phyloP scores from a whole-genome alignment of 768 basidiomycete species.

The Phylloporus sp. region DNA sequence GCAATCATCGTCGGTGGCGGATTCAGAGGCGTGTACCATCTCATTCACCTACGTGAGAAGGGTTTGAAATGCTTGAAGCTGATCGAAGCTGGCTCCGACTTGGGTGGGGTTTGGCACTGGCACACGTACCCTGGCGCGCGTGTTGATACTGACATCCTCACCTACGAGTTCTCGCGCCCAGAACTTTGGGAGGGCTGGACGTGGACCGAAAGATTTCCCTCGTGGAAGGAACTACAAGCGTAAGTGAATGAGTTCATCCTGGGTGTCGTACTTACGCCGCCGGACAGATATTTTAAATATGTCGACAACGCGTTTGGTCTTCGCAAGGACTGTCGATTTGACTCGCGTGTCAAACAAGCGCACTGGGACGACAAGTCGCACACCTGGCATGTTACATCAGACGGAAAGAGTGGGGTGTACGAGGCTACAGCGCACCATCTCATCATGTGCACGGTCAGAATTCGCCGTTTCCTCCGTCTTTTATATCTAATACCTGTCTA shows the following conservation, averaged over 20 bases:
- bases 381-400: conserved; percentile 7
- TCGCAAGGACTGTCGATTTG: conserved; percentile 11
- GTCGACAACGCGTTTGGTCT: conserved; percentile 10
- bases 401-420: conserved; percentile 3
- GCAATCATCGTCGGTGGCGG: conserved; percentile 15
- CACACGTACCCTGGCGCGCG: conserved; percentile 16
- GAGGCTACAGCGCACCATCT: conserved; percentile 4
- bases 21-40: conserved; percentile 12
- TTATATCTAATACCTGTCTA: no score
- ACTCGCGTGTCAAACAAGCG: conserved; percentile 10
- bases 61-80: conserved; percentile 11
- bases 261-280: no score
- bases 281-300: conserved; percentile 3
- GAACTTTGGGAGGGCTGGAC: conserved; percentile 14
- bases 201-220: conserved; percentile 12
- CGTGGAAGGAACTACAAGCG: conserved; percentile 9
- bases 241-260: no score
- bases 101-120: conserved; percentile 15
- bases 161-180: conserved; percentile 7
- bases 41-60: conserved; percentile 5
- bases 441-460: conserved; percentile 9
- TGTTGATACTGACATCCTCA: conserved; percentile 5
- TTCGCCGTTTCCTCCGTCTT: no score
- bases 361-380: conserved; percentile 13
- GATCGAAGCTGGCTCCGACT: conserved; percentile 11